Conservation (phyloP, 1,139 yeast genomes). For the Saccharomycopsis hybrid region DNA sequence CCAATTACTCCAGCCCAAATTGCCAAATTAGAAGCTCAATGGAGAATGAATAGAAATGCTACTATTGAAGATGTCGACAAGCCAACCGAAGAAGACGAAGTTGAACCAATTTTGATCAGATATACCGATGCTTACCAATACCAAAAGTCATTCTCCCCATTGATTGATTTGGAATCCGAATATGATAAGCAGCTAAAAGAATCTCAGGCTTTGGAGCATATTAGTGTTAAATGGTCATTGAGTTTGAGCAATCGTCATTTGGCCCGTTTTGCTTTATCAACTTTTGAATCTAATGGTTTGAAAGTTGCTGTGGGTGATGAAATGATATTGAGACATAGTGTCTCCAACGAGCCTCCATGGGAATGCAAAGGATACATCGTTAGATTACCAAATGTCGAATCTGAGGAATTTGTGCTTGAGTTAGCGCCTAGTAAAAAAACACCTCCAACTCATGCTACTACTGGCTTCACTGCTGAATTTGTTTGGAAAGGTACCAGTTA, state of each 20-base stretch:
- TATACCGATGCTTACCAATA: constrained; percentile 83
- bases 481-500: constrained; percentile 87
- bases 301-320: constrained; percentile 87
- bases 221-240: constrained; percentile 68
- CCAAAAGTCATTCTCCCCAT: constrained; percentile 79
- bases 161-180: constrained; percentile 76
- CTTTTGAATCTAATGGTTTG: constrained; percentile 58
- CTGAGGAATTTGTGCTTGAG: constrained; percentile 72
- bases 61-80: constrained; percentile 51
- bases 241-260: constrained; percentile 60
- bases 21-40: constrained; percentile 66
- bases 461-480: constrained; percentile 78
- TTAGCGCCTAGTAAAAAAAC: constrained; percentile 36
- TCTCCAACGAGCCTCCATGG: constrained; percentile 50
- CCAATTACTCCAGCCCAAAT: constrained; percentile 60
- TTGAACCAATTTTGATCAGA: constrained; percentile 66
- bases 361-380: constrained; percentile 65
- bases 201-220: constrained; percentile 69
- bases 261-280: constrained; percentile 64
- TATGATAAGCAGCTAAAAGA: constrained; percentile 71
- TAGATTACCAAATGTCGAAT: constrained; percentile 59
- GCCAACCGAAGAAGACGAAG: constrained; percentile 45
- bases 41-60: constrained; percentile 70
- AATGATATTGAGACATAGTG: constrained; percentile 56
- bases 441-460: constrained; percentile 56